Percentiles rank a stretch among this genome's conserved stretches.
Evolutionary conservation across 306 rosid genomes (phyloP).

Genomic region (Corylus heterophylla): DNA sequence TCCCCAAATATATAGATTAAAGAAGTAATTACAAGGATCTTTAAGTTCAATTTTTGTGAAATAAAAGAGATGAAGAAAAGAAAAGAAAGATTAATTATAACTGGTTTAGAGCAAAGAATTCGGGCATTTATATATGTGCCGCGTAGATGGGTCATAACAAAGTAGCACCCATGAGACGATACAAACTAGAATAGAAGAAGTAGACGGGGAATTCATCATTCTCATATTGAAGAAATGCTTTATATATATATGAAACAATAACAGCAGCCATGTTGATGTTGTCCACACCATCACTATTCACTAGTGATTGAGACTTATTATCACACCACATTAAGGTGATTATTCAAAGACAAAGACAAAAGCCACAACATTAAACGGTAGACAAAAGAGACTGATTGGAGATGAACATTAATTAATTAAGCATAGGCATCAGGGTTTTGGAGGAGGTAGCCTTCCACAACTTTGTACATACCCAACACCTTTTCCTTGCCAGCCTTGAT

Average conservation of each 20-base stretch:
- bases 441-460: slow-evolving; percentile 39
- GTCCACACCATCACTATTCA: background rate
- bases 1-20: no score
- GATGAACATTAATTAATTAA: background rate
- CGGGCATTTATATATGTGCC: background rate
- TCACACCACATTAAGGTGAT: background rate
- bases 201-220: background rate
- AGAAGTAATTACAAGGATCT: no score
- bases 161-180: background rate
- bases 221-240: background rate
- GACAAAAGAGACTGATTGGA: background rate
- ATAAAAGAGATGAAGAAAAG: no score
- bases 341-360: background rate
- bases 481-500: slow-evolving; percentile 39
- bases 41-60: no score
- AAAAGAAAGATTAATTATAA: no score
- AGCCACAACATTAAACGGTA: background rate
- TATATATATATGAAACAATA: background rate
- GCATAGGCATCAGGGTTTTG: slow-evolving; percentile 41
- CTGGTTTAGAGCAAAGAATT: no score
- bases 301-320: slow-evolving; percentile 8
- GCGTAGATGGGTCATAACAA: background rate
- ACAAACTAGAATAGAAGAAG: background rate
- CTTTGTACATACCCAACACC: slow-evolving; percentile 39
- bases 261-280: background rate